Conservation (phyloP, 768 basidiomycete species). For the Macrolepiota dolichaula region DNA sequence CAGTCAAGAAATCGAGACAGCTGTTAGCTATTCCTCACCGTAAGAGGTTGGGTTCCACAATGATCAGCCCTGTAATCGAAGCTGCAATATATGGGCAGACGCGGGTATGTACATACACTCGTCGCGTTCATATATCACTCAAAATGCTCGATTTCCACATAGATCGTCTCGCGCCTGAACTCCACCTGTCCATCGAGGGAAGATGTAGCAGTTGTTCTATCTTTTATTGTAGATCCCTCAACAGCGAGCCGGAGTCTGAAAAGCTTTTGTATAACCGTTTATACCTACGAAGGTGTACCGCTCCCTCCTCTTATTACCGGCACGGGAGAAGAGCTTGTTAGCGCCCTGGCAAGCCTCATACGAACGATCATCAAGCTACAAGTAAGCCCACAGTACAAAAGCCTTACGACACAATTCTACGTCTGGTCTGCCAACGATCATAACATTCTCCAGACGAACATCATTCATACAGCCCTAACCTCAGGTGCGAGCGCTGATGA, state of each 20-base stretch:
- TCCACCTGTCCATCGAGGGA: conserved; percentile 41
- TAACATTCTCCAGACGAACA: conserved; percentile 34
- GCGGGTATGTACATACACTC: conserved; percentile 24
- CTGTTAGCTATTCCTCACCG: conserved; percentile 24
- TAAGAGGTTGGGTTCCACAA: conserved; percentile 5
- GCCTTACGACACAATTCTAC: conserved; percentile 40
- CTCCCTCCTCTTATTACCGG: conserved; percentile 24
- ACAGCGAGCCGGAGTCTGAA: conserved; percentile 27
- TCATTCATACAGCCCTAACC: conserved; percentile 38
- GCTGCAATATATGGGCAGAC: conserved; percentile 30
- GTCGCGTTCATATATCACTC: neutral
- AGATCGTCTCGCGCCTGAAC: conserved; percentile 42
- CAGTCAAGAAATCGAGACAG: conserved; percentile 35
- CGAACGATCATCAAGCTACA: conserved; percentile 26
- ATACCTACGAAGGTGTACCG: conserved; percentile 22
- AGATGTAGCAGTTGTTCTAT: conserved; percentile 42
- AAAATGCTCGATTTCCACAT: neutral
- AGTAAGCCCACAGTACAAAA: conserved; percentile 13
- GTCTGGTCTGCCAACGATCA: conserved; percentile 42
- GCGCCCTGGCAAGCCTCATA: conserved; percentile 32
- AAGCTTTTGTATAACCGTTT: conserved; percentile 32
- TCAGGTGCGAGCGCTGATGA: conserved; percentile 26
- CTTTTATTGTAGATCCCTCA: conserved; percentile 39
- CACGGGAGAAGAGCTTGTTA: conserved; percentile 25
- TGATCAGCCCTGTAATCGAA: conserved; percentile 35